Base-by-base conservation (phyloP, 2,329 filamentous ascomycete genomes). In the Paraconiothyrium sp. region DNA sequence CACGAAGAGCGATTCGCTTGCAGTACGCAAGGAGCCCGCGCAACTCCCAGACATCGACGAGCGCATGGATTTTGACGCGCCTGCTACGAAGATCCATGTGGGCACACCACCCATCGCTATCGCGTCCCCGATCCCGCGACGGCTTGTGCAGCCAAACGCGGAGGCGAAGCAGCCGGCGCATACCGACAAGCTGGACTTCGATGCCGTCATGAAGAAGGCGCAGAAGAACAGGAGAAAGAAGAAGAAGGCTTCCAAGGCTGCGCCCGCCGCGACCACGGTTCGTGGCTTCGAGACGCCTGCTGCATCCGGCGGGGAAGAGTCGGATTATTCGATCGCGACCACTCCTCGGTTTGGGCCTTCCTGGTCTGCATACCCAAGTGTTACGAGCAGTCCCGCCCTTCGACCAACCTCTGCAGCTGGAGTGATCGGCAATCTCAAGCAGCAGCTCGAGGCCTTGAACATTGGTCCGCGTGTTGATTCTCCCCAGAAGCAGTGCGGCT, bases 371-470 rank as follows among this genome's bases (percentile, higher is more conserved):
- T 75, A 84, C 44, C 72, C 77, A 7, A 84, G 83, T 65, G 78
- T 82, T 30, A 83, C 91, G 8, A 82, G 79, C 65, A 85, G 83
- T 62, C 82, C 83, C n/a, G 78, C 80, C 27, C 75, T 84, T 39
- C 80, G 84, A 62, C 83, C 86, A 7, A 77, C 81, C 0, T 84
- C 83, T 27, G 76, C 82, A 1, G 77, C 77, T 47, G 90, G 90
- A 62, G 93, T 93, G 51, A 93, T 97, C 70, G 92, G 92, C 72
- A 91, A 90, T 70, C 82, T 97, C 72, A 93, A 93, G 75, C 84
- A 90, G 76, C 90, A 95, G 73, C 84, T 97, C 60, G 93, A 97
- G 63, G 88, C 89, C 2, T 82, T 97, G 57, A 92, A 86, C 72
- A 83, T 97, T 43, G 80, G 76, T 34, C 84, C 88, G 3, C 88